Evolutionary conservation across 1,139 yeast species (phyloP).

Genomic region (Blastobotrys capitulatus): DNA sequence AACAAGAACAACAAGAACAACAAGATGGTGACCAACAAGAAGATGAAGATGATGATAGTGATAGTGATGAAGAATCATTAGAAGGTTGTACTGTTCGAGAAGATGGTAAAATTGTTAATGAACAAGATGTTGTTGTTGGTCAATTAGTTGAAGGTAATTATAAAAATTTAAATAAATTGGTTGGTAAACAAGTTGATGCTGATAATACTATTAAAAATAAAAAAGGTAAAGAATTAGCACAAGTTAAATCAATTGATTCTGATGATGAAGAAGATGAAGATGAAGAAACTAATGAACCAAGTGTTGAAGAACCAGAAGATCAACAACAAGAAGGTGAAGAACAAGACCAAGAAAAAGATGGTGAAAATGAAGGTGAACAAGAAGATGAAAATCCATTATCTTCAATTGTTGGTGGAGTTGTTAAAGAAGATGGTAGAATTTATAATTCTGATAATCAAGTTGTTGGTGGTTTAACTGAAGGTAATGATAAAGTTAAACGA

Average conservation of each 20-base stretch:
- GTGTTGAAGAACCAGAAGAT: background rate
- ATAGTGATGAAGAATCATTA: slow-evolving; percentile 27
- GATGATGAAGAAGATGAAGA: background rate
- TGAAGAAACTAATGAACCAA: background rate
- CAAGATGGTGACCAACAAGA: slow-evolving; percentile 29
- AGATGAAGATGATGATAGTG: background rate
- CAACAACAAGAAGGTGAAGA: slow-evolving; percentile 1
- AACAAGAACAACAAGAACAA: slow-evolving; percentile 12
- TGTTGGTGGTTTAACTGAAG: slow-evolving; percentile 4
- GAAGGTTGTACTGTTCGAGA: slow-evolving; percentile 20
- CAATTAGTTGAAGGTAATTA: slow-evolving; percentile 5
- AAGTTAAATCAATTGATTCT: background rate
- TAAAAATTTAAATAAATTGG: background rate
- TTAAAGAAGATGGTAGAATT: background rate
- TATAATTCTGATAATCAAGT: background rate
- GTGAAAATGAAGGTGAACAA: background rate
- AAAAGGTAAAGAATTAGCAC: background rate
- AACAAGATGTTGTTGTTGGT: background rate
- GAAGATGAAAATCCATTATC: background rate
- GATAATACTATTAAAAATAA: background rate
- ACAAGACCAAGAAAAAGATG: background rate
- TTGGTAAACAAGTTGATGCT: background rate
- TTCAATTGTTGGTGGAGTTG: background rate
- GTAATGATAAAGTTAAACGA: background rate
- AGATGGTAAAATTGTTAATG: slow-evolving; percentile 6